Conservation (phyloP, 345 rosid genomes). For the Citrus trifoliata region DNA sequence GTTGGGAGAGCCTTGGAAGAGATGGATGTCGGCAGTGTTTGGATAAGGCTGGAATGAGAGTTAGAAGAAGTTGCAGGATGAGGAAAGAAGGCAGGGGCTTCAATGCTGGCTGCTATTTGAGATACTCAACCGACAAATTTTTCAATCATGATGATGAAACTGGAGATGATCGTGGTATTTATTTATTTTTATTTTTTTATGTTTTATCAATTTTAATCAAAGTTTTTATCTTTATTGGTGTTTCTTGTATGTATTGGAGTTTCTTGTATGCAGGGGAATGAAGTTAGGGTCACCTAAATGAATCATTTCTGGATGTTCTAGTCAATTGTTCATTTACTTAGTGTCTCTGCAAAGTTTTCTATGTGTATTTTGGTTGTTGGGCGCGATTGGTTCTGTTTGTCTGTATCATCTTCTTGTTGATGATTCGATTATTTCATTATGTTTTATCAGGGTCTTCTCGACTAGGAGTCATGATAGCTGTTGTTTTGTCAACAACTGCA, state of each 20-base stretch:
- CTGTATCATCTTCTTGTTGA: not conserved
- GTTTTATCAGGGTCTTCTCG: constrained; percentile 23
- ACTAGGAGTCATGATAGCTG: constrained; percentile 22
- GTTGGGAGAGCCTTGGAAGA: constrained; percentile 40
- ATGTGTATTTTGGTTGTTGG: not conserved
- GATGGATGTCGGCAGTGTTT: constrained; percentile 46
- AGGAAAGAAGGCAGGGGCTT: constrained; percentile 50
- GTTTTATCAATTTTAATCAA: not conserved
- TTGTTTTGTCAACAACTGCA: constrained; percentile 33
- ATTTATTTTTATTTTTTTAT: not conserved
- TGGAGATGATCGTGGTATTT: constrained; percentile 24
- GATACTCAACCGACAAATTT: constrained; percentile 39
- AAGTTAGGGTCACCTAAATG: not conserved
- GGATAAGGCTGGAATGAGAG: constrained; percentile 30
- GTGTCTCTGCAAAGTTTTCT: not conserved
- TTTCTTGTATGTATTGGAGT: not conserved
- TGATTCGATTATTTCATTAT: not conserved
- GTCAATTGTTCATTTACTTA: not conserved
- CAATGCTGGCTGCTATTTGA: constrained; percentile 44
- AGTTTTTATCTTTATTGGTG: not conserved
- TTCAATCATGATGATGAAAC: constrained; percentile 12
- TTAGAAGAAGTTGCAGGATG: constrained; percentile 25
- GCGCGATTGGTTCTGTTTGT: not conserved
- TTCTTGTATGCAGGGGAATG: not conserved
- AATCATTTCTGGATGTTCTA: no score